Base-by-base conservation (phyloP, 2,329 filamentous ascomycete genomes). In the Cadophora luteo-olivacea region DNA sequence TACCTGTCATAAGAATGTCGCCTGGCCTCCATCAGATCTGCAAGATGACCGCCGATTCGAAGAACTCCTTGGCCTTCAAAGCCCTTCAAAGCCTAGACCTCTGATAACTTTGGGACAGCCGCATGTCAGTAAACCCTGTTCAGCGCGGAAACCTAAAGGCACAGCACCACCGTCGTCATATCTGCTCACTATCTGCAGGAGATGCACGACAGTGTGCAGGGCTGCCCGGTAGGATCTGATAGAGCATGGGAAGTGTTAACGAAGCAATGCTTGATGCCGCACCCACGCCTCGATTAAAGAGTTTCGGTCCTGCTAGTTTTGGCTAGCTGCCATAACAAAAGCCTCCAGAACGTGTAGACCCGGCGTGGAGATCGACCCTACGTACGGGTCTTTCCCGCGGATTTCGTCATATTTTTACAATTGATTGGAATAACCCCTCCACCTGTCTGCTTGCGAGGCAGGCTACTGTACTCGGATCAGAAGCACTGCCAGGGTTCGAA, bases 271-370 rank as follows among this genome's bases (percentile, higher is more conserved):
- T 57, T 36, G 29, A 57, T 57, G 32, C 51, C 24, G 33, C 24
- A n/a, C 14, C 62, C 24, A 19, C 14, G 29, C 14, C 62, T 55
- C 36, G 36, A 55, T 41, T 45, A 57, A 2, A 61, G 19, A 61
- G 36, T 45, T 57, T 64, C 51, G 36, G 22, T 65, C 51, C 22
- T 29, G 24, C 19, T 49, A 49, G 25, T 58, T 65, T n/a, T 22
- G 49, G 33, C n/a, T 16, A 25, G 36, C 5, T 38, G 16, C 55
- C 45, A 49, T 14, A 45, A 19, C 41, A 45, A 32, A 7, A n/a
- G 29, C 54, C 54, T 54, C 51, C 24, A 45, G 41, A 45, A 45
- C 41, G 16, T 16, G 41, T 19, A 14, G 41, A 45, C 25, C 24
- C 19, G 22, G 51, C 51, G 5, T n/a, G 32, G 16, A 11, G 29